Conservation (phyloP, 306 rosid species). For the Vicia villosa region DNA sequence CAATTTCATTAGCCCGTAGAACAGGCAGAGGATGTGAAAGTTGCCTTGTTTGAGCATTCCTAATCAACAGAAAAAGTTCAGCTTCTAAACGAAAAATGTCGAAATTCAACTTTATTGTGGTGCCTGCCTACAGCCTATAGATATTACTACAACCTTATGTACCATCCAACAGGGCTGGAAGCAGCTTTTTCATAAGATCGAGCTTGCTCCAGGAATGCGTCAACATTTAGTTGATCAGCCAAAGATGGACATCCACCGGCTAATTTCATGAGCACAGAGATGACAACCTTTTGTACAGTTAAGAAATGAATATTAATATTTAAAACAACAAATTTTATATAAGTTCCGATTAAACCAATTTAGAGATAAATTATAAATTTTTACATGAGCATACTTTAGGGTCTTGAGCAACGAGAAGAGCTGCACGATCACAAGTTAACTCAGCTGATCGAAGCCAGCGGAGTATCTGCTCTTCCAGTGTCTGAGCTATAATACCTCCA, state of each 20-base stretch:
- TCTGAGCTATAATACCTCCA: conserved; percentile 87
- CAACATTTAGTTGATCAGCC: conserved; percentile 94
- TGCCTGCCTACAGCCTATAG: not conserved
- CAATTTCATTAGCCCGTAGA: conserved; percentile 93
- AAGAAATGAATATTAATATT: conserved; percentile 39
- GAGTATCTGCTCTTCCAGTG: conserved; percentile 85
- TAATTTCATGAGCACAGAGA: conserved; percentile 97
- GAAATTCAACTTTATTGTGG: not conserved
- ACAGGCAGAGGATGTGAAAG: conserved; percentile 95
- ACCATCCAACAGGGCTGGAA: conserved; percentile 95
- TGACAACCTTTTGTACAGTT: conserved; percentile 88
- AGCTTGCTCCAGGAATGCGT: conserved; percentile 96
- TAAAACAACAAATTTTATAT: conserved; percentile 20
- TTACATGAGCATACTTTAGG: conserved; percentile 63
- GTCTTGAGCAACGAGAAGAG: conserved; percentile 98
- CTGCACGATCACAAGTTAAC: conserved; percentile 97
- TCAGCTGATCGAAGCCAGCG: conserved; percentile 99
- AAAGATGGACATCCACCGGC: conserved; percentile 97
- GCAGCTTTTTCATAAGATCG: conserved; percentile 97
- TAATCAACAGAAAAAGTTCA: conserved; percentile 41
- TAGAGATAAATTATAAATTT: conserved; percentile 4
- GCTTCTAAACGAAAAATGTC: conserved; percentile 25
- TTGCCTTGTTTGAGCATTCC: conserved; percentile 96
- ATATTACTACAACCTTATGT: conserved; percentile 63
- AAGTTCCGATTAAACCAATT: conserved; percentile 15